Base-by-base conservation (phyloP, 192 early-diverging fungal species). In the Gonapodya prolifera region DNA sequence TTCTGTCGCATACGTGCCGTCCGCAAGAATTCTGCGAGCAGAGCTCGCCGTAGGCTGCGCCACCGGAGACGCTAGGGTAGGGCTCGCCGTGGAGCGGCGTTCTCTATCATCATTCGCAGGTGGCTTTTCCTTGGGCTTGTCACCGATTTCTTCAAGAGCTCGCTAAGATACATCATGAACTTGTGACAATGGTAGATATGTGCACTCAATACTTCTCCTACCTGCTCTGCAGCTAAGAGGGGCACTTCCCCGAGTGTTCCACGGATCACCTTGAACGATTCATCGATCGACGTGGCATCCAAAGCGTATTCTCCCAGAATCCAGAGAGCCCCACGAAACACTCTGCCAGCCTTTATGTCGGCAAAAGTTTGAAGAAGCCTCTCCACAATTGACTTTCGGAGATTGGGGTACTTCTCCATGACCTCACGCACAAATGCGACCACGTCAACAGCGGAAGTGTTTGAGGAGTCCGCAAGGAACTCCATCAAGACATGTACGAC, bases 1-100 rank as follows among this genome's bases (percentile, higher is more conserved):
- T 82, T 99, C 96, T 17, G 96, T 95, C 1, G 96, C 97, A 80
- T 99, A 99, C 0, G 96, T 98, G 31, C 97, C 97, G 83, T 99
- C 97, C 1, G 97, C 91, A 35, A 99, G 86, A 28, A 99, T 86
- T 69, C 95, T 91, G 30, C 91, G 88, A 61, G 8, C 45, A 8
- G 45, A 61, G 23, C 45, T 61, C 23, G 8, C 45, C 8, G 45
- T 61, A 23, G 45, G 45, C 8, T 8, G 45, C 69, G 91, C 80
- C 17, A 91, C 84, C n/a, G 82, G 79, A 1, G 86, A 28, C 1
- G 70, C 75, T 31, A 83, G 78, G 29, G 82, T 82, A 2, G 78
- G 36, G 34, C 75, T 36, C 34, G 75, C 45, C 45, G 45, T 61
- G 45, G 45, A 61, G 45, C 45, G 45, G 8, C 45, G 8, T 23